Evolutionary conservation across 306 rosid genomes (phyloP).

Genomic region (Crotalaria pallida): DNA sequence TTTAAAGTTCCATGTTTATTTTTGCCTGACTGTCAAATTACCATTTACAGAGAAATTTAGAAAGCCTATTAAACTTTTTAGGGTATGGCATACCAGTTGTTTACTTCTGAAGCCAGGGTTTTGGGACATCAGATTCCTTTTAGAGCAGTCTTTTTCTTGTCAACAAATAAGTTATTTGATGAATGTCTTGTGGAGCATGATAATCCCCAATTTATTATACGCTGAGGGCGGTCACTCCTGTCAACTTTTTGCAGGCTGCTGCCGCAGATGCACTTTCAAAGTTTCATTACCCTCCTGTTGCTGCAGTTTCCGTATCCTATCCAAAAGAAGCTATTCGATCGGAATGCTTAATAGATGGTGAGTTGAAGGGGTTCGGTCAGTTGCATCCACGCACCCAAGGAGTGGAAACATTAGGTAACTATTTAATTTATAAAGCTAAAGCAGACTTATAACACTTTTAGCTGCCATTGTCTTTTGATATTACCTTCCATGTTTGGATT

Average conservation of each 20-base stretch:
- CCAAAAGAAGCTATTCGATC: slow-evolving; percentile 89
- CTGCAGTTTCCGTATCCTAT: slow-evolving; percentile 90
- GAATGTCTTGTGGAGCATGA: background rate
- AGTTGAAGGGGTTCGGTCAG: slow-evolving; percentile 92
- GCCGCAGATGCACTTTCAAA: slow-evolving; percentile 89
- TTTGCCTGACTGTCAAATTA: slow-evolving; percentile 5
- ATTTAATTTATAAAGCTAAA: background rate
- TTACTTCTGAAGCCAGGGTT: slow-evolving; percentile 2
- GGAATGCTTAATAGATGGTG: slow-evolving; percentile 79
- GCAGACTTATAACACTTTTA: background rate
- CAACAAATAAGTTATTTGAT: slow-evolving; percentile 2
- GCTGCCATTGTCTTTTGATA: background rate
- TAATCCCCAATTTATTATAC: background rate
- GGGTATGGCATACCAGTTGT: background rate
- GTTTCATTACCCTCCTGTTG: slow-evolving; percentile 92
- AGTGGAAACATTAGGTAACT: slow-evolving; percentile 84
- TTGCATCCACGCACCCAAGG: slow-evolving; percentile 98
- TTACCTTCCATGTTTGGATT: slow-evolving; percentile 6
- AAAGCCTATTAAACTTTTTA: slow-evolving; percentile 1
- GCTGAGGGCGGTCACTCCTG: slow-evolving; percentile 1
- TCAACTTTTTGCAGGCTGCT: slow-evolving; percentile 48
- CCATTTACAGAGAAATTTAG: background rate
- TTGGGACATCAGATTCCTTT: background rate
- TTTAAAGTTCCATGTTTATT: background rate
- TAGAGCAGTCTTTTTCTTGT: slow-evolving; percentile 7